phyloP scores from a whole-genome alignment of 306 rosid species.

The Fagus crenata region DNA sequence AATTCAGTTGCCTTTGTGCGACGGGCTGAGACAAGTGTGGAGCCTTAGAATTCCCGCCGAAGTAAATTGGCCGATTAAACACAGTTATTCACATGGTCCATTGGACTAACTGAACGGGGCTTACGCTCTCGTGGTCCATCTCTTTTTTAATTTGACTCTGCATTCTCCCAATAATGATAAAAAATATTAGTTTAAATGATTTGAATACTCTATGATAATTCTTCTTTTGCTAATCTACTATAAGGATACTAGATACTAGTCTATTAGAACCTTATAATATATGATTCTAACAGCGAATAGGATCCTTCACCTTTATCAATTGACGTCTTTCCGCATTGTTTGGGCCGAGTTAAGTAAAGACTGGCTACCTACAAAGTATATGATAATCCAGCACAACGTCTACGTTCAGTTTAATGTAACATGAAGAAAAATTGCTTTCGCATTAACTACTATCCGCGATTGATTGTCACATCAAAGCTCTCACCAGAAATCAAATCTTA shows the following conservation, averaged over 20 bases:
- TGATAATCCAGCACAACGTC: neutral
- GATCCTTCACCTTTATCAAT: too few species aligned
- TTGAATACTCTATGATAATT: too few species aligned
- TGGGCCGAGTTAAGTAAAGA: too few species aligned
- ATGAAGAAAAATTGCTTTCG: neutral
- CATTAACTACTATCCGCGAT: constrained; percentile 12
- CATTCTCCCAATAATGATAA: too few species aligned
- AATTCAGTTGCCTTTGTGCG: neutral
- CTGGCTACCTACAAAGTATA: neutral
- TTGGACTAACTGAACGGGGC: constrained; percentile 36
- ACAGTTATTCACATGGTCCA: constrained; percentile 42
- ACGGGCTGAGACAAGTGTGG: constrained; percentile 42
- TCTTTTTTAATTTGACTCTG: neutral
- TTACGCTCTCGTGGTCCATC: constrained; percentile 23
- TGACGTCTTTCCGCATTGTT: too few species aligned
- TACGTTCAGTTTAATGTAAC: neutral
- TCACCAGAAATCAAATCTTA: constrained; percentile 6
- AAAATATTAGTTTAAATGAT: too few species aligned
- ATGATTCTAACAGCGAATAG: too few species aligned
- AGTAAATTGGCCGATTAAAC: constrained; percentile 3
- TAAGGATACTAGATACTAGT: too few species aligned
- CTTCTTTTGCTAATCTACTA: too few species aligned
- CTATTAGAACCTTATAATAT: too few species aligned
- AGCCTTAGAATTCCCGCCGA: constrained; percentile 11
- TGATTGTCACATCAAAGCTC: constrained; percentile 20